phyloP scores from a whole-genome alignment of 2,329 filamentous ascomycete genomes.

The Arthrobotrys iridis region DNA sequence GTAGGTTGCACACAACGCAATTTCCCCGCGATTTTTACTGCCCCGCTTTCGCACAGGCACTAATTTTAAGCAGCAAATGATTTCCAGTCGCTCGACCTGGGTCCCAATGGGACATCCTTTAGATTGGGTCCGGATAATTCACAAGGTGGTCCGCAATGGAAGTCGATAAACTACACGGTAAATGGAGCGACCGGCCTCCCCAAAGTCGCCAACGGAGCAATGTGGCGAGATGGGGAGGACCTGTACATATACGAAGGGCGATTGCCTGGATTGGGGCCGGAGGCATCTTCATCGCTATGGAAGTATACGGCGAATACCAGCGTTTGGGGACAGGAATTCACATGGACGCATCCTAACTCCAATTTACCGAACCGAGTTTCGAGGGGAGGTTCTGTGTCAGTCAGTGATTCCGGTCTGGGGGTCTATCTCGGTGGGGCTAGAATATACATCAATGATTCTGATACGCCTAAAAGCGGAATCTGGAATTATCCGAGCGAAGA shows the following conservation, averaged over 20 bases:
- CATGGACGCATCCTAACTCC: constrained; percentile 37
- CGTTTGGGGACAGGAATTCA: constrained; percentile 45
- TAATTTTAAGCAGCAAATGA: constrained; percentile 44
- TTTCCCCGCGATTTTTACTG: neutral
- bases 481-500: constrained; percentile 48
- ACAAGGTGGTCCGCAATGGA: constrained; percentile 21
- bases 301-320: constrained; percentile 40
- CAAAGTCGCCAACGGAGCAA: constrained; percentile 43
- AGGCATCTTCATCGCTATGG: constrained; percentile 48
- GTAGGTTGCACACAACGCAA: constrained; percentile 41
- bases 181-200: constrained; percentile 40
- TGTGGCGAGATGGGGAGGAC: constrained; percentile 44
- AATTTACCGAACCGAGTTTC: constrained; percentile 45
- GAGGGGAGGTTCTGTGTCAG: constrained; percentile 22
- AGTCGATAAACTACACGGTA: constrained; percentile 51
- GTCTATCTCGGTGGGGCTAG: constrained; percentile 50
- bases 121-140: neutral
- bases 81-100: constrained; percentile 45
- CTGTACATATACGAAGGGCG: constrained; percentile 49
- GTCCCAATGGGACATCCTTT: constrained; percentile 29
- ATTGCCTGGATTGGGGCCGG: constrained; percentile 38
- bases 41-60: neutral
- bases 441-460: constrained; percentile 46
- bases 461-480: constrained; percentile 30
- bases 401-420: constrained; percentile 36